Conservation (phyloP, 2,329 filamentous ascomycete genomes). For the Dactylellina cionopaga region DNA sequence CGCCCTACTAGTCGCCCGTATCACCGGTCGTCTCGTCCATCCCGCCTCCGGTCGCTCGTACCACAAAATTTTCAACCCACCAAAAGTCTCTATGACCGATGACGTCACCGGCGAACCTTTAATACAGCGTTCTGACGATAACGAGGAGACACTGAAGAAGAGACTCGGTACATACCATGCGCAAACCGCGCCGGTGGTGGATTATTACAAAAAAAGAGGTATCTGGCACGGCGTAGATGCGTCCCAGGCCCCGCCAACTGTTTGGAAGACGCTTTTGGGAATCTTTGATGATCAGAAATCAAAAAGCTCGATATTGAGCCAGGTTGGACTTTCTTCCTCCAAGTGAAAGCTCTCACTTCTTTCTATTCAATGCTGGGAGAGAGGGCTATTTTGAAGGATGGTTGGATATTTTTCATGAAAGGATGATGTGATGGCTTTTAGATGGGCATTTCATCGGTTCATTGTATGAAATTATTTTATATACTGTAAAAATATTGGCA, state of each 20-base stretch:
- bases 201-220: conserved; percentile 96
- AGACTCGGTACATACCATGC: conserved; percentile 90
- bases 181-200: conserved; percentile 90
- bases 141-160: conserved; percentile 95
- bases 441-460: conserved; percentile 33
- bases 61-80: conserved; percentile 99
- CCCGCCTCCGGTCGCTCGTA: conserved; percentile 95
- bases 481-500: conserved; percentile 48
- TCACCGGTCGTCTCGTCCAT: conserved; percentile 95
- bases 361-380: not conserved
- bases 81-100: conserved; percentile 92
- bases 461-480: conserved; percentile 43
- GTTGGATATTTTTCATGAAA: conserved; percentile 14
- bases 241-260: conserved; percentile 91
- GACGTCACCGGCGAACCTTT: conserved; percentile 96
- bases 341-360: conserved; percentile 21
- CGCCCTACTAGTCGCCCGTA: conserved; percentile 88
- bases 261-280: conserved; percentile 90
- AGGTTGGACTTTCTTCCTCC: conserved; percentile 53
- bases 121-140: conserved; percentile 96
- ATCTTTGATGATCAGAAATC: conserved; percentile 73
- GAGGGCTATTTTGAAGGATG: not conserved
- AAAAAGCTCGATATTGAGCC: conserved; percentile 50
- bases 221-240: conserved; percentile 97
- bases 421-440: conserved; percentile 26